Percentiles rank a stretch among this genome's conserved stretches.
Conservation (phyloP, 2,329 filamentous ascomycete genomes). For the Beauveria australis region DNA sequence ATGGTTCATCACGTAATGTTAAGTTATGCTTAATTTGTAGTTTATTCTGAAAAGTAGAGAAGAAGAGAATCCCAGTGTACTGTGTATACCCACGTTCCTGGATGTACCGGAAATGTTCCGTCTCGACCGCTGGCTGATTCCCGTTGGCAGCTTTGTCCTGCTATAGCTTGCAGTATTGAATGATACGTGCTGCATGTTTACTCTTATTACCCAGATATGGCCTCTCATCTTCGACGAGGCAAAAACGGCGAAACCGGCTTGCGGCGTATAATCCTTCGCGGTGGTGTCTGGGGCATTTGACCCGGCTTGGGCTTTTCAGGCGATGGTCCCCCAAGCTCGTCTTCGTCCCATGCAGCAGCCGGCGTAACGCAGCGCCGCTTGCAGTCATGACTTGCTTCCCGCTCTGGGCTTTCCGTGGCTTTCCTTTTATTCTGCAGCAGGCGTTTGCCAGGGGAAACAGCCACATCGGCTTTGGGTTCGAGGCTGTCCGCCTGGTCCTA, state of each 20-base stretch:
- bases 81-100: background rate
- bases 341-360: background rate
- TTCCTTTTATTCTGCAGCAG: background rate
- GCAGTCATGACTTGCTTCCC: background rate
- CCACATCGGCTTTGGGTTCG: background rate
- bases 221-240: background rate
- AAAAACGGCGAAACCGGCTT: slow-evolving; percentile 1
- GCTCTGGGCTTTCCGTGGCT: background rate
- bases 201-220: background rate
- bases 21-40: background rate
- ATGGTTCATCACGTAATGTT: background rate
- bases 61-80: background rate
- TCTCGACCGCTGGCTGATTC: background rate
- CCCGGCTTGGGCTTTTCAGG: background rate
- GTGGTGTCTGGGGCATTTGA: background rate
- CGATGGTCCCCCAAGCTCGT: background rate
- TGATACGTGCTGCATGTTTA: background rate
- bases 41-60: background rate
- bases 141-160: background rate
- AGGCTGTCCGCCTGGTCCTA: background rate
- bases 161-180: background rate
- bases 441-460: background rate
- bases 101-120: background rate
- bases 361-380: background rate
- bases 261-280: background rate